Base-by-base conservation (phyloP, 441 rosid genomes). In the Lagerstroemia fauriei region DNA sequence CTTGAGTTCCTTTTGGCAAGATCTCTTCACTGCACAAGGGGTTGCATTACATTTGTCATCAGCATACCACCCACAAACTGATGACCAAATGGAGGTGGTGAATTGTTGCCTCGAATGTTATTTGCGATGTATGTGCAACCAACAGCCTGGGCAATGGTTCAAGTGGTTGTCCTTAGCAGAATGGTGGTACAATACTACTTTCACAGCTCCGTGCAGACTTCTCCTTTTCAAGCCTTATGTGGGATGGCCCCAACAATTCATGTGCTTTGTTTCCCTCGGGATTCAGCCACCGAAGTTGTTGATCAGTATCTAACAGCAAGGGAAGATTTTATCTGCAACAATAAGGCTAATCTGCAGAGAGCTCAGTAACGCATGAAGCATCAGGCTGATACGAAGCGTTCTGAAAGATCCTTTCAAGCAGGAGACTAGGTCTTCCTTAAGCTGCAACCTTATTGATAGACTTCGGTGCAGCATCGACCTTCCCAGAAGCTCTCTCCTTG, bases 141-240 rank as follows among this genome's bases (percentile, higher is more conserved):
- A 77, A 1, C 17, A 38, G 2, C 68, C 68, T 7, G 20, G 11
- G 4, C n/a, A 0, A 4, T 77, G 69, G 79, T 12, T 22, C 27
- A 59, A 77, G 13, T 31, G 13, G 14, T 12, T 65, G 18, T 14
- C 71, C 7, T 9, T 27, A 3, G 71, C 71, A 9, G 17, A 76
- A 22, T 76, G 47, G 47, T 76, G 27, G 79, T 76, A 76, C 11
- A 76, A 77, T 38, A 77, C 65, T 11, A 53, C 34, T 32, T 31
- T 22, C 68, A 77, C 29, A 4, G 22, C 1, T 4, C 46, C 1
- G 0, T 11, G 1, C 27, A 3, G 1, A 56, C 14, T 24, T 56
- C 69, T 2, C 79, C 79, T 14, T 77, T 53, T 10, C 48, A 77
- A 12, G 69, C 47, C 0, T 3, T 56, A 4, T 34, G 57, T 56